A percentile compares a stretch with the other conserved stretches of the same genome.
phyloP scores from a whole-genome alignment of 1,284 basidiomycete genomes.

The Mrakiaceae sp. region DNA sequence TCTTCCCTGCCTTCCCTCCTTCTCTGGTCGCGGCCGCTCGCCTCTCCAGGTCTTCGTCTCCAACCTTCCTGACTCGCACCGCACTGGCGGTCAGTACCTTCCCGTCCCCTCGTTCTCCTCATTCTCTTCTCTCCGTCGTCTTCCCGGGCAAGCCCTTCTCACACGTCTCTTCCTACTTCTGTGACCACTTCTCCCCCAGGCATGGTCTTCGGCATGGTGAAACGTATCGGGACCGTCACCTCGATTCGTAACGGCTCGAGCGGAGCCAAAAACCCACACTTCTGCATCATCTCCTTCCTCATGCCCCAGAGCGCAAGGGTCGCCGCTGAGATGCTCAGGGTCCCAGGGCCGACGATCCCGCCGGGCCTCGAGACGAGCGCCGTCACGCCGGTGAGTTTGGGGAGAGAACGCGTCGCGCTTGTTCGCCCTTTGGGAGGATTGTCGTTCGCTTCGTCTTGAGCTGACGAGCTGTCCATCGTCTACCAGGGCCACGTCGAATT shows the following conservation, averaged over 20 bases:
- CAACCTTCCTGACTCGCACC: background rate
- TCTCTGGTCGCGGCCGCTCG: background rate
- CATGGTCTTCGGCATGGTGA: conserved; percentile 2
- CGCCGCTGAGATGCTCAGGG: background rate
- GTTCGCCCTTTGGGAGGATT: background rate
- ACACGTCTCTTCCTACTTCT: no score
- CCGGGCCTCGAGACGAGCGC: background rate
- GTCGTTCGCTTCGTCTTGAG: background rate
- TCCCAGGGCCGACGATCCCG: background rate
- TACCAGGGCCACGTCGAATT: conserved; percentile 6
- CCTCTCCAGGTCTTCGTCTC: conserved; percentile 1
- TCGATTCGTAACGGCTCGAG: background rate
- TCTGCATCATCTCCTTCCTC: conserved; percentile 6
- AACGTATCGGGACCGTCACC: background rate
- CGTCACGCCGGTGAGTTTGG: background rate
- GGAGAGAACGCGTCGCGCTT: background rate
- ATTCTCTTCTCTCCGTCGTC: background rate
- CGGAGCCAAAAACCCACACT: conserved; percentile 4
- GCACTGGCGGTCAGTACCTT: background rate
- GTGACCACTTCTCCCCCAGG: background rate
- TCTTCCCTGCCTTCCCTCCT: background rate
- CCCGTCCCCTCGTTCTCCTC: background rate
- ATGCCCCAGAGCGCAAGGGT: background rate
- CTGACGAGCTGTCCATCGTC: background rate
- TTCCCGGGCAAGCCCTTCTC: background rate